Evolutionary conservation across 1,139 yeast genomes (phyloP).

Genomic region (Blastobotrys persicus): DNA sequence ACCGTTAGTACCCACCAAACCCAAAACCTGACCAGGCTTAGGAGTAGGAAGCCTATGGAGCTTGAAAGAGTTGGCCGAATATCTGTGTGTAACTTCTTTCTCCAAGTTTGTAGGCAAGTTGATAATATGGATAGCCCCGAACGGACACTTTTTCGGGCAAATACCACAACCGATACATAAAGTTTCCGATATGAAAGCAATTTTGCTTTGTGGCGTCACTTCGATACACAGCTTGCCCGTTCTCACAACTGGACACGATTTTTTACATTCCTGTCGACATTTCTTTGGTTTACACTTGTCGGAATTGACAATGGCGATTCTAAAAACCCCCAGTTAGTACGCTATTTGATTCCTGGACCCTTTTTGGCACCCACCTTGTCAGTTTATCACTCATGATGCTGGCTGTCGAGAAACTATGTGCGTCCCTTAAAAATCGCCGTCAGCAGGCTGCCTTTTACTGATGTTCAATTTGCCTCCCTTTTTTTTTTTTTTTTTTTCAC

Average conservation of each 20-base stretch:
- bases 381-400: constrained; percentile 8
- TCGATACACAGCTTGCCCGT: constrained; percentile 98
- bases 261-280: constrained; percentile 97
- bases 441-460: not conserved
- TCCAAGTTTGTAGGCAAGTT: constrained; percentile 95
- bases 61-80: constrained; percentile 96
- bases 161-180: constrained; percentile 99
- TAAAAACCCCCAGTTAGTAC: not conserved
- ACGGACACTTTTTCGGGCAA: constrained; percentile 97
- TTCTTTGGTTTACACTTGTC: constrained; percentile 98
- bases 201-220: constrained; percentile 84
- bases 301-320: constrained; percentile 84
- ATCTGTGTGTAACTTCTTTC: constrained; percentile 89
- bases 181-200: constrained; percentile 93
- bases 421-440: not conserved
- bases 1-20: constrained; percentile 98
- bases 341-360: not conserved
- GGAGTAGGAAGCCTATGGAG: constrained; percentile 97
- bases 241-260: constrained; percentile 94
- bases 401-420: not conserved
- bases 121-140: constrained; percentile 92
- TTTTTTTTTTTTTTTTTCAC: constrained; percentile 1
- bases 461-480: too few species aligned
- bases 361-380: constrained; percentile 1
- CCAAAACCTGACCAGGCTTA: constrained; percentile 97